A percentile compares a stretch with the other conserved stretches of the same genome.
Conservation (phyloP, 805 yeast species). For the Ogataea minuta region DNA sequence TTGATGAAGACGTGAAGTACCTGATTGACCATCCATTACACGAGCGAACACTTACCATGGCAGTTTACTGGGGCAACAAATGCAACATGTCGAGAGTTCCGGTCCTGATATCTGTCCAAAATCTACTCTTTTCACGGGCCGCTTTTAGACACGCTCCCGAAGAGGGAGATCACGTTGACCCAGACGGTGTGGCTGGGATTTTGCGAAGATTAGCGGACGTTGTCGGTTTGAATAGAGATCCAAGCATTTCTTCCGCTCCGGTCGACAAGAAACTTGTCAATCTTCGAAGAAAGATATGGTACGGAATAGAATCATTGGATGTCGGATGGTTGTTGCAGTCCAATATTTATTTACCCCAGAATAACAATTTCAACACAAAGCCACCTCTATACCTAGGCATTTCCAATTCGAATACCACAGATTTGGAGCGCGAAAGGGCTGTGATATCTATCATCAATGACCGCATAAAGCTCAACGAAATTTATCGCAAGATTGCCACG, state of each 20-base stretch:
- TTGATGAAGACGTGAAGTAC: constrained; percentile 32
- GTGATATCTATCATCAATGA: constrained; percentile 34
- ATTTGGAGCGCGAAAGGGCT: constrained; percentile 38
- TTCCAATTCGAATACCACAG: constrained; percentile 33
- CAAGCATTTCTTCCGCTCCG: constrained; percentile 27
- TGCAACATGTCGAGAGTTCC: constrained; percentile 40
- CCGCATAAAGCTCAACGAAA: constrained; percentile 30
- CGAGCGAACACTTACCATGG: constrained; percentile 37
- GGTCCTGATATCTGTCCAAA: constrained; percentile 42
- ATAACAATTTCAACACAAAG: constrained; percentile 43
- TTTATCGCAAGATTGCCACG: constrained; percentile 32
- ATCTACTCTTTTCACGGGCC: constrained; percentile 39
- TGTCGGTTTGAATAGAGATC: constrained; percentile 50
- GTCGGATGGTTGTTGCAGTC: constrained; percentile 41
- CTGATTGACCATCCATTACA: constrained; percentile 40
- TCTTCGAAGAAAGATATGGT: constrained; percentile 60
- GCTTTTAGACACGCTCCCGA: constrained; percentile 47
- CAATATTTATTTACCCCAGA: constrained; percentile 27
- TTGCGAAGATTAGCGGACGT: constrained; percentile 44
- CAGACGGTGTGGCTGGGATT: constrained; percentile 38
- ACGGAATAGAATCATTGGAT: constrained; percentile 41
- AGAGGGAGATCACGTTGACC: constrained; percentile 42
- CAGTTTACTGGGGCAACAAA: constrained; percentile 39
- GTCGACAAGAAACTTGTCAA: constrained; percentile 39
- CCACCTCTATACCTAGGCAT: constrained; percentile 37